These are phyloP conservation scores for Aspergillus oerlinghausenensis DNA, from an alignment of 2,329 filamentous ascomycete genomes.

Conservation along the genomic window DNA sequence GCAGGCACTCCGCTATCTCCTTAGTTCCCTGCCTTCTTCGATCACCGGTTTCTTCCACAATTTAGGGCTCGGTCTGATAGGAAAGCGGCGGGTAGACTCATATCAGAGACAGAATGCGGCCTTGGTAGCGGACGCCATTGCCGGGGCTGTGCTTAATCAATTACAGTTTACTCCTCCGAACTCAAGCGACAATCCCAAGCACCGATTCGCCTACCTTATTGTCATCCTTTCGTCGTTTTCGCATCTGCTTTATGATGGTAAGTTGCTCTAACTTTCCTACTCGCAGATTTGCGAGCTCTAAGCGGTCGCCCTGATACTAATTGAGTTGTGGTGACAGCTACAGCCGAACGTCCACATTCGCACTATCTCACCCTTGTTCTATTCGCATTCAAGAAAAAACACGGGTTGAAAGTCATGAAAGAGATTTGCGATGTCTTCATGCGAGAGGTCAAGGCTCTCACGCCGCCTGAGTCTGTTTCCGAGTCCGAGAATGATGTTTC, in stretches of 20 bases:
- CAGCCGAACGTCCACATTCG: conserved; percentile 48
- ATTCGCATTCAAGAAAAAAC: conserved; percentile 77
- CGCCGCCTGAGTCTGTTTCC: conserved; percentile 39
- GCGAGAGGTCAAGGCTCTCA: conserved; percentile 50
- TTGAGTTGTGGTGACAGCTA: conserved; percentile 20
- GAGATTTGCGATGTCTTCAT: conserved; percentile 67
- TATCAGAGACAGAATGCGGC: conserved; percentile 58
- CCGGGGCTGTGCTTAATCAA: conserved; percentile 64
- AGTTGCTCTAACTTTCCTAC: conserved; percentile 18
- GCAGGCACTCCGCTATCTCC: conserved; percentile 67
- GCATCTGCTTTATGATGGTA: conserved; percentile 71
- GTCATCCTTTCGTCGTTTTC: conserved; percentile 73
- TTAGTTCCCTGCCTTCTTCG: conserved; percentile 72
- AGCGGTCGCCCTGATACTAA: conserved; percentile 3
- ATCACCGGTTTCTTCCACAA: conserved; percentile 84
- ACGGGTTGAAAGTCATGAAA: conserved; percentile 70
- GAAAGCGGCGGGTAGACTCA: conserved; percentile 66
- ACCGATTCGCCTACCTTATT: conserved; percentile 73
- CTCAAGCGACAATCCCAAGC: conserved; percentile 51
- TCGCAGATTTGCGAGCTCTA: neutral
- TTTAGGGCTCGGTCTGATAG: conserved; percentile 74
- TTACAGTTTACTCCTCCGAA: conserved; percentile 50
- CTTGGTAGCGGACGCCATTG: conserved; percentile 64
- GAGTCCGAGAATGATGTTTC: conserved; percentile 37
- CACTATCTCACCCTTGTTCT: conserved; percentile 67